Base-by-base conservation (phyloP, 345 rosid species). In the Tarenaya hassleriana region DNA sequence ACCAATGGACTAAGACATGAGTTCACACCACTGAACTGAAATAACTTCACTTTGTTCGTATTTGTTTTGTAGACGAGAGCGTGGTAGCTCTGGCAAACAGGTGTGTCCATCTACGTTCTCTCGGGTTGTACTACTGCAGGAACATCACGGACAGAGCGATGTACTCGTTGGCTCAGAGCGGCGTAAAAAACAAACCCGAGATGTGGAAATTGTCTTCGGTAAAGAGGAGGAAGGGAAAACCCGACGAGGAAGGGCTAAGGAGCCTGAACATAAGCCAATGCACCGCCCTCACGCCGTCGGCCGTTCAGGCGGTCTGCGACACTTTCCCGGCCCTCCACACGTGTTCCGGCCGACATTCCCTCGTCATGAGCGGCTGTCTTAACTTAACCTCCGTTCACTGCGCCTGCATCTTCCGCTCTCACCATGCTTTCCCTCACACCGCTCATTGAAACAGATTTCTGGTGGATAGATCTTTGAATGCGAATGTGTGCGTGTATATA, bases 201-300 rank as follows among this genome's bases (percentile, higher is more conserved):
- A 50, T 61, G 41, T 78, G 95, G 94, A 69, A 78, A 39, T n/a
- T n/a, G n/a, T n/a, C n/a, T n/a, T 75, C 95, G 7, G 60, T 66
- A 63, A 66, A 66, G 56, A 59, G 5, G 29, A 75, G 5, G 29
- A 75, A 80, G 40, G 73, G 65, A 24, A 71, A 59, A 47, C 58
- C 48, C 46, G 80, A 77, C 5, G 94, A 75, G 59, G 97, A 83
- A 70, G 99, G 97, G 53, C 72, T 92, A 17, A 78, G 51, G 67
- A 85, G 81, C 53, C 88, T 92, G n/a, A 92, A 92, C 70, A 88
- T 92, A 50, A 92, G 99, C 69, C 99, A 92, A 68, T 88, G 99
- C 76, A 92, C 97, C 0, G 88, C 94, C 2, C 83, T 92, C 1
- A 92, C 97, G 0, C 99, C 99, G 19, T 68, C 86, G 1, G 97